Base-by-base conservation (phyloP, 1,284 basidiomycete species). In the Inonotus obliquus region DNA sequence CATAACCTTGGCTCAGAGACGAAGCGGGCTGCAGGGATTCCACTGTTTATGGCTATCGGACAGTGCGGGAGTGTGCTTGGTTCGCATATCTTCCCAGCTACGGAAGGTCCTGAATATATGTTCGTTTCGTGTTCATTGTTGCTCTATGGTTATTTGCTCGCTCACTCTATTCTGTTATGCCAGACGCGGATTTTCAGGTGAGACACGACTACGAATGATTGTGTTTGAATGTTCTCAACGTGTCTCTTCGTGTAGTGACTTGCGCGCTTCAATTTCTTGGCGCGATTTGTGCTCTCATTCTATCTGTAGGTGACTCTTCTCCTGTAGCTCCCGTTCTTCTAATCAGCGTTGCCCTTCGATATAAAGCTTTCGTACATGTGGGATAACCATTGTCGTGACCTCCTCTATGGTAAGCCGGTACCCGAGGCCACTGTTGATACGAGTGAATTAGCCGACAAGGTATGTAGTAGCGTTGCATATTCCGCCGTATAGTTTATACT, bases 1-100 rank as follows among this genome's bases (percentile, higher is more conserved):
- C 87, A 91, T 67, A 91, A 91, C 63, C 75, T 91, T 1, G 89
- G 87, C 2, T 90, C 88, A 0, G 88, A 91, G 72, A 87, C 86
- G 2, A 91, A 91, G 73, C 84, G 83, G 60, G 87, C 89, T 0
- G 80, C 88, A 0, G 89, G 89, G 0, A 84, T 87, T 41, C 86
- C 89, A 1, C 79, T 90, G 69, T 89, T 87, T 70, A 86, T 87
- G 78, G 83, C 85, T 7, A 89, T 91, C 47, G 88, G 88, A 1
- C 89, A 91, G 69, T 82, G 79, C 60, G 89, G 89, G 14, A 87
- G 84, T 65, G 76, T 91, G 37, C 75, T 91, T 21, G 88, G 88
- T 27, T 85, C 87, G 0, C 87, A 91, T 65, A 69, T 91, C 11
- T 90, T 83, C 70, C 89, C 87, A 0, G 72, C 80, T 32, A 79